Conservation (phyloP, 495 filamentous ascomycete genomes). For the Hypoxylon cercidicola region DNA sequence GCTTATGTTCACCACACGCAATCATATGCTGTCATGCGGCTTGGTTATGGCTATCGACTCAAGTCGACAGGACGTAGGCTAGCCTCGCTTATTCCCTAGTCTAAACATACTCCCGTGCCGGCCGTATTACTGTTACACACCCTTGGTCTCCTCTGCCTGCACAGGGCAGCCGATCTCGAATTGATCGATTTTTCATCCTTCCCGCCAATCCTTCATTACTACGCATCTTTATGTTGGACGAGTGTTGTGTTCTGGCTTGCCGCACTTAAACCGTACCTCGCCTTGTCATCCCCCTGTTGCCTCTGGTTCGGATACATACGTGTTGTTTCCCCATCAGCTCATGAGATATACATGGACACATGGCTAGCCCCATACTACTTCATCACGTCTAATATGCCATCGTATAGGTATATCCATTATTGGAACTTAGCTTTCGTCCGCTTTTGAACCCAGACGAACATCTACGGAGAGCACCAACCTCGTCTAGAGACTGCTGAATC, state of each 20-base stretch:
- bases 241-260: constrained; percentile 1
- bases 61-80: background rate
- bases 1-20: constrained; percentile 4
- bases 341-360: too few relatives aligned
- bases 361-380: too few relatives aligned
- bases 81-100: constrained; percentile 12
- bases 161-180: constrained; percentile 22
- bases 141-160: background rate
- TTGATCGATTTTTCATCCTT: constrained; percentile 36
- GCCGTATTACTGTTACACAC: constrained; percentile 18
- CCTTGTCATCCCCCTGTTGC: background rate
- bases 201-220: constrained; percentile 39
- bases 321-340: too few relatives aligned
- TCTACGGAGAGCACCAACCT: too few relatives aligned
- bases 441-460: too few relatives aligned
- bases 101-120: constrained; percentile 1
- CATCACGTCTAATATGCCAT: too few relatives aligned
- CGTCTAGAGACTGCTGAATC: too few relatives aligned
- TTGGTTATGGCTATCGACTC: constrained; percentile 4
- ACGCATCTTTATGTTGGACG: constrained; percentile 19
- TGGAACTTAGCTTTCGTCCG: too few relatives aligned
- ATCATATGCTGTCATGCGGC: constrained; percentile 17
- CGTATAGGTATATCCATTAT: too few relatives aligned
- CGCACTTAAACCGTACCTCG: background rate
- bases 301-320: too few relatives aligned